Base-by-base conservation (phyloP, 108 stramenopile species). In the Cyclotella baltica region DNA sequence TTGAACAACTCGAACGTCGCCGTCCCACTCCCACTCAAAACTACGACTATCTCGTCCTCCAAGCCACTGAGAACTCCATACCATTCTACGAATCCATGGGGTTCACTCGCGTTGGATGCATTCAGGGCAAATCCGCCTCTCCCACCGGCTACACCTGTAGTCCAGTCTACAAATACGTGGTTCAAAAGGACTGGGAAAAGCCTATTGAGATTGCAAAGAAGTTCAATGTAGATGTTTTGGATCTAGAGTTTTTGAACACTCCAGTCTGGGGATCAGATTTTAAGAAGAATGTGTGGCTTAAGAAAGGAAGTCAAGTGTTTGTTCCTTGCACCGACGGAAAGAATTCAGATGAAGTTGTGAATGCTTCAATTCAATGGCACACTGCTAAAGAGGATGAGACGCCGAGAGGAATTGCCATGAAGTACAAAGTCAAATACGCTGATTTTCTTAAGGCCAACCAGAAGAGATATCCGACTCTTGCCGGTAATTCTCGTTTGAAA, bases 21-120 rank as follows among this genome's bases (percentile, higher is more conserved):
- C 82, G 74, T 36, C 74, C 91, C 34, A 78, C 84, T 10, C 73
- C 77, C 0, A 51, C 76, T 52, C 82, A 78, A 47, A 92, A 95
- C 48, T 97, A 96, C 76, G 91, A 97, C 64, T 97, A 92, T 76
- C 70, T 93, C 11, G 91, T 91, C 3, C 64, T 97, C 65, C 95
- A 96, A 74, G 94, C 96, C 20, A 97, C 96, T 10, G 91, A 95
- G 27, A 94, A 93, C 58, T 92, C 93, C 5, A 90, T 97, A 61
- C 85, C 91, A 18, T 97, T 97, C 75, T 97, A 97, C 65, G 96
- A 97, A 78, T 85, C 86, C 4, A 77, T 92, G 62, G 96, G 95
- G 0, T 97, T 97, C 77, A 75, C 85, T 18, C 89, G 96, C 29
- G 95, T 97, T 0, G 96, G 96, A 37, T 79, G 78, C 47, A 66